Evolutionary conservation across 371 early-diverging fungal species (phyloP).

Genomic region (Mycotypha africana): DNA sequence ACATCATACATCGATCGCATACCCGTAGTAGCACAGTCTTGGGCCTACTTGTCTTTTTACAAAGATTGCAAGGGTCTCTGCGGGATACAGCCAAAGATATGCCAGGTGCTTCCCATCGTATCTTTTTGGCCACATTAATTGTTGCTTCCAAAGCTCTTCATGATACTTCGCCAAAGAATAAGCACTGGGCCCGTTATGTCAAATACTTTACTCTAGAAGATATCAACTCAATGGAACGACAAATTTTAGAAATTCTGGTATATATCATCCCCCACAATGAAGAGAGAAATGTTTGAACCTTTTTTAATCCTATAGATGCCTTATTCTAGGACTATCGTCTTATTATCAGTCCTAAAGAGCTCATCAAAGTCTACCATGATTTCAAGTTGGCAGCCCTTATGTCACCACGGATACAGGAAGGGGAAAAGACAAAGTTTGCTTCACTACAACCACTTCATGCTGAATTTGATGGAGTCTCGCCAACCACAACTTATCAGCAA

Average conservation of each 20-base stretch:
- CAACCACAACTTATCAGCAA: too few species aligned
- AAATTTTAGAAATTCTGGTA: slow-evolving; percentile 65
- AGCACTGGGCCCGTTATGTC: slow-evolving; percentile 74
- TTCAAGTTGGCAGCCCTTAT: too few species aligned
- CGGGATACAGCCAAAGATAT: slow-evolving; percentile 45
- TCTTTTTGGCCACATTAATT: slow-evolving; percentile 72
- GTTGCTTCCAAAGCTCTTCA: slow-evolving; percentile 67
- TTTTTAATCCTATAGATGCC: too few species aligned
- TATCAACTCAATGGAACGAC: slow-evolving; percentile 79
- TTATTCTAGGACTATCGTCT: too few species aligned
- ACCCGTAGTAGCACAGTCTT: slow-evolving; percentile 56
- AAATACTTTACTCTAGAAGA: slow-evolving; percentile 65
- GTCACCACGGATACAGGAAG: too few species aligned
- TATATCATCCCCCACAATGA: too few species aligned
- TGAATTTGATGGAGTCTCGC: too few species aligned
- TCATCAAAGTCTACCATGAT: too few species aligned
- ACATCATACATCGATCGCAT: slow-evolving; percentile 47
- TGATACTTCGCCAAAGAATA: slow-evolving; percentile 75
- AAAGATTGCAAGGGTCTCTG: slow-evolving; percentile 43
- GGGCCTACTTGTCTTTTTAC: slow-evolving; percentile 53
- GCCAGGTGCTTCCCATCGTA: slow-evolving; percentile 53
- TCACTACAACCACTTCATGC: too few species aligned
- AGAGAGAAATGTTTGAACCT: too few species aligned
- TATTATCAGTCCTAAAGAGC: too few species aligned
- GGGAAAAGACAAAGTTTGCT: too few species aligned